A percentile compares a stretch with the other conserved stretches of the same genome.
Evolutionary conservation across 257 asterid genomes (phyloP).

Genomic region (Scutellaria baicalensis): DNA sequence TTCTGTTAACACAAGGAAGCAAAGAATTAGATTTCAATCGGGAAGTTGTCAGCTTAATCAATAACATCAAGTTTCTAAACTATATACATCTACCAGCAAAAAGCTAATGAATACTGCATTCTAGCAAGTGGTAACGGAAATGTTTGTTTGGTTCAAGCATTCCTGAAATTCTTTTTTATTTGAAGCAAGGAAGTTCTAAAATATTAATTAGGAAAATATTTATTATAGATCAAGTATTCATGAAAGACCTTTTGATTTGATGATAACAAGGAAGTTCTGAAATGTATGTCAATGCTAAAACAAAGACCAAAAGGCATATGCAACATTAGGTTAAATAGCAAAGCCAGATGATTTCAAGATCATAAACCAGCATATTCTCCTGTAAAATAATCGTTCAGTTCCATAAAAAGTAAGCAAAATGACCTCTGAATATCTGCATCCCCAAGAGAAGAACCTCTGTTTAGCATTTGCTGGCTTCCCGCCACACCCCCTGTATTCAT

Average conservation of each 20-base stretch:
- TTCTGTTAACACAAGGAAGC: constrained; percentile 37
- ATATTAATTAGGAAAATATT: too few relatives aligned
- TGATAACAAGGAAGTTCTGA: neutral
- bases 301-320: neutral
- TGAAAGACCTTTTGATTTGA: neutral
- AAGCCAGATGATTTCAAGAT: neutral
- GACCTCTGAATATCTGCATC: constrained; percentile 88
- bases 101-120: neutral
- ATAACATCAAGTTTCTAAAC: neutral
- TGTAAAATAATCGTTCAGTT: neutral
- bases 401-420: constrained; percentile 16
- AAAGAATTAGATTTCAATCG: neutral
- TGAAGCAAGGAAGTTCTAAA: neutral
- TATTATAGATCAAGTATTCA: too few relatives aligned
- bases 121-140: neutral
- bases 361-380: neutral
- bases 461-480: constrained; percentile 59
- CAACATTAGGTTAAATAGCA: neutral
- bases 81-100: neutral
- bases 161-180: neutral
- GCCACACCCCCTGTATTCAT: constrained; percentile 74
- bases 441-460: constrained; percentile 85
- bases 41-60: neutral
- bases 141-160: neutral
- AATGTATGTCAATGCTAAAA: neutral